Base-by-base conservation (phyloP, 1,284 basidiomycete species). In the Pseudozyma sp. region DNA sequence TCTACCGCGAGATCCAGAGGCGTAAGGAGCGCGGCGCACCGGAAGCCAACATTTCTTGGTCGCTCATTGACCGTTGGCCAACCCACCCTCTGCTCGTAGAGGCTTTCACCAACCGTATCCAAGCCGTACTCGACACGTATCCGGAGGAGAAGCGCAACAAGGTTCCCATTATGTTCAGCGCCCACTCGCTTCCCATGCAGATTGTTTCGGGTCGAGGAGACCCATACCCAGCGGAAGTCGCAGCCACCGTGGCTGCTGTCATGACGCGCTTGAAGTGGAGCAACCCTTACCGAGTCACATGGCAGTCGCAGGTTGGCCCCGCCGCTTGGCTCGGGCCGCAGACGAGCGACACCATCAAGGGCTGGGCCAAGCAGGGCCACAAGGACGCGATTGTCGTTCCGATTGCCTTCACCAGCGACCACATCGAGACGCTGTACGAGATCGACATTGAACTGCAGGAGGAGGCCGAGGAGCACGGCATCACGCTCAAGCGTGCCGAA, bases 251-350 rank as follows among this genome's bases (percentile, higher is more conserved):
- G 2, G 69, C 77, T 24, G 77, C 70, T 1, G 81, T 83, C 44
- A 84, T 84, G 82, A 75, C 70, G 8, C 53, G 66, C 33, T 71
- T 84, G 46, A 81, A 82, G 35, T 82, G 80, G 79, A 64, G 63
- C 54, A 83, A 84, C 66, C 82, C 82, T 0, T 98, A 92, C 86
- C 91, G 97, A 30, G 88, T 99, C 52, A 94, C 96, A 4, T 99
- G 97, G 97, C 97, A 99, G 87, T 94, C 92, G 17, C 93, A 98
- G 85, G 97, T 99, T 43, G 97, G 97, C 2, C 97, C 97, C 4
- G 92, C 92, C 40, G 93, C 95, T 30, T 99, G 97, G 97, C 93
- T 99, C 89, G 97, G 97, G 1, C 94, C 94, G 86, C 95, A 99
- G 86, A 99, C 97, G 0, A 88, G 89, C 39, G 93, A 94, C 60